A percentile compares a stretch with the other conserved stretches of the same genome.
Evolutionary conservation across 495 filamentous ascomycete genomes (phyloP).

Genomic region (Cairneyella variabilis): DNA sequence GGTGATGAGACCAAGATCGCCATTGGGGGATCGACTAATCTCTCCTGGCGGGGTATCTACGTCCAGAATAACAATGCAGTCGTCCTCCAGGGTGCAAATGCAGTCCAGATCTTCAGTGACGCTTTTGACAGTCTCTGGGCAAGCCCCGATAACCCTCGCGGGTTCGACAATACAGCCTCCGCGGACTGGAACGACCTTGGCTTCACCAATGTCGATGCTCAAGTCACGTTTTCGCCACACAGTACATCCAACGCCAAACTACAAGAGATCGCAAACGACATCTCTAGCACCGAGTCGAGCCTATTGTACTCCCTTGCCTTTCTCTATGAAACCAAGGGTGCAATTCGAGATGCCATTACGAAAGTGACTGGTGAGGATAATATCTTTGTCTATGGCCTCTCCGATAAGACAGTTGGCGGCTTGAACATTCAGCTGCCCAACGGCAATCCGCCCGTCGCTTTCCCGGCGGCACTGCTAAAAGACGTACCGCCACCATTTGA

Average conservation of each 20-base stretch:
- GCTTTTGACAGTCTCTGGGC: conserved; percentile 16
- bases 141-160: conserved; percentile 9
- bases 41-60: conserved; percentile 15
- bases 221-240: conserved; percentile 18
- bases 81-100: conserved; percentile 10
- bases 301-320: conserved; percentile 18
- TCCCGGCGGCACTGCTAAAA: conserved; percentile 9
- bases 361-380: conserved; percentile 10
- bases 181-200: conserved; percentile 15
- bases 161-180: conserved; percentile 9
- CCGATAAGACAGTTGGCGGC: conserved; percentile 15
- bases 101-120: conserved; percentile 11
- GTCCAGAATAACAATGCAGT: conserved; percentile 19
- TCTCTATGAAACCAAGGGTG: conserved; percentile 16
- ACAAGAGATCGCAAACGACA: conserved; percentile 14
- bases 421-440: conserved; percentile 16
- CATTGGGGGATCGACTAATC: conserved; percentile 16
- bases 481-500: conserved; percentile 10
- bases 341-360: conserved; percentile 14
- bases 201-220: conserved; percentile 12
- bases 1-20: conserved; percentile 15
- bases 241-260: conserved; percentile 11
- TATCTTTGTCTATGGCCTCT: conserved; percentile 16
- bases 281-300: conserved; percentile 12
- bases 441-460: conserved; percentile 14